Evolutionary conservation across 768 basidiomycete genomes (phyloP).

Genomic region (Macrocybe gigantea): DNA sequence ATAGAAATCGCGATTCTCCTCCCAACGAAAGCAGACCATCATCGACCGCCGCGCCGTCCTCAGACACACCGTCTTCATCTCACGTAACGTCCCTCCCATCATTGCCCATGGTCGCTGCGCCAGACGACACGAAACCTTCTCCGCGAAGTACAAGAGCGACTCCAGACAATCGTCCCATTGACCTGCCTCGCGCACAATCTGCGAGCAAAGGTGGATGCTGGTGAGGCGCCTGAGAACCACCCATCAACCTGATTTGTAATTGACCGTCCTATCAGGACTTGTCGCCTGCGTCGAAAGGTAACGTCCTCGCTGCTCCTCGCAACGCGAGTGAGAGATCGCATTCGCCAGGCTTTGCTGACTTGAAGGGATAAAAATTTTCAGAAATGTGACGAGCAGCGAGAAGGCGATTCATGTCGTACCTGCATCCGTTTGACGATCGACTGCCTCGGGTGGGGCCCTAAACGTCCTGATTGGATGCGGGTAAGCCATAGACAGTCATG

Average conservation of each 20-base stretch:
- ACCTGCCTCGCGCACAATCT: constrained; percentile 46
- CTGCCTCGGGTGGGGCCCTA: constrained; percentile 81
- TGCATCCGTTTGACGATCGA: constrained; percentile 76
- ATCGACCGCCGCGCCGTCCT: constrained; percentile 35
- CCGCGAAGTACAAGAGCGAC: constrained; percentile 34
- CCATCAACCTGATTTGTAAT: constrained; percentile 8
- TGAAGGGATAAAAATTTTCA: constrained; percentile 17
- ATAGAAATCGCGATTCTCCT: constrained; percentile 41
- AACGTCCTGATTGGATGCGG: constrained; percentile 87
- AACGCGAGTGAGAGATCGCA: no score
- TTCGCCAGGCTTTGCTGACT: constrained; percentile 7
- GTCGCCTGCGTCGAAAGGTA: constrained; percentile 78
- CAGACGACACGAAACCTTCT: constrained; percentile 16
- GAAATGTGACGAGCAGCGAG: constrained; percentile 89
- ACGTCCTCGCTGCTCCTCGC: constrained; percentile 10
- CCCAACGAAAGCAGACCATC: constrained; percentile 41
- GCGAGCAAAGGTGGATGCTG: constrained; percentile 76
- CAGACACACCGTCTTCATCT: constrained; percentile 41
- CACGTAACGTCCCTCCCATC: constrained; percentile 25
- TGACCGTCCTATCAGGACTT: constrained; percentile 51
- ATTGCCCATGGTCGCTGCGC: constrained; percentile 31
- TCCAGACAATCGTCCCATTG: constrained; percentile 39
- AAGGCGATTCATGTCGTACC: constrained; percentile 75
- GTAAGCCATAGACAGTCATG: constrained; percentile 29
- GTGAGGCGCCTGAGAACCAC: constrained; percentile 34